These are phyloP conservation scores for Sporisorium sorghi DNA, from an alignment of 1,284 basidiomycete genomes.

Conservation along the genomic window DNA sequence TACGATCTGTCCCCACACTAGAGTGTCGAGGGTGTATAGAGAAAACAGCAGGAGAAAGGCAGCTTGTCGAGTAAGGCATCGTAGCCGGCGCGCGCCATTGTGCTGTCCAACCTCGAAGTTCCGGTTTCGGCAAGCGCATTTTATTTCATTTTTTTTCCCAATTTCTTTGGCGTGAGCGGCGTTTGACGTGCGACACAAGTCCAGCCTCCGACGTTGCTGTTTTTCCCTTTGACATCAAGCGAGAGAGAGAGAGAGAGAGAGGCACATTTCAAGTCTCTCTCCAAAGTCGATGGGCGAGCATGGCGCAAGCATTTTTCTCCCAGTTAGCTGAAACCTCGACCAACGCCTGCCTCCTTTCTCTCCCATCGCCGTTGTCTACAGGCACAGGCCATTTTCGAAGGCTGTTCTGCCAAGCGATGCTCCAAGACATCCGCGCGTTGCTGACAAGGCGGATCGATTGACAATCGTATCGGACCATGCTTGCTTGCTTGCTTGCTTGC, in stretches of 20 bases:
- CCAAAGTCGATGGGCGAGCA: not conserved
- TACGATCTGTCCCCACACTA: no score
- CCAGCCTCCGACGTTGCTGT: constrained; percentile 27
- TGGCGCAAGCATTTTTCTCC: no score
- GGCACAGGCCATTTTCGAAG: not conserved
- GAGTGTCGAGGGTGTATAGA: no score
- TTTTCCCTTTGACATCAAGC: not conserved
- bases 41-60: no score
- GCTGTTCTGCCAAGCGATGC: not conserved
- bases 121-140: not conserved
- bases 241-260: not conserved
- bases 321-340: constrained; percentile 5
- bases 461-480: no score
- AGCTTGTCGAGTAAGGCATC: not conserved
- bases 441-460: no score
- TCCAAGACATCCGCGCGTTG: not conserved
- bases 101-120: not conserved
- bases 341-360: not conserved
- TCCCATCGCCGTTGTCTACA: not conserved
- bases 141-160: not conserved
- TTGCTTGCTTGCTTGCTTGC: no score
- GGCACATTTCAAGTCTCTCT: not conserved
- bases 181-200: constrained; percentile 34
- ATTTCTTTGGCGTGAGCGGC: constrained; percentile 16
- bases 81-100: not conserved